Conservation (phyloP, 164 flowering plant species). For the Kingdonia uniflora region DNA sequence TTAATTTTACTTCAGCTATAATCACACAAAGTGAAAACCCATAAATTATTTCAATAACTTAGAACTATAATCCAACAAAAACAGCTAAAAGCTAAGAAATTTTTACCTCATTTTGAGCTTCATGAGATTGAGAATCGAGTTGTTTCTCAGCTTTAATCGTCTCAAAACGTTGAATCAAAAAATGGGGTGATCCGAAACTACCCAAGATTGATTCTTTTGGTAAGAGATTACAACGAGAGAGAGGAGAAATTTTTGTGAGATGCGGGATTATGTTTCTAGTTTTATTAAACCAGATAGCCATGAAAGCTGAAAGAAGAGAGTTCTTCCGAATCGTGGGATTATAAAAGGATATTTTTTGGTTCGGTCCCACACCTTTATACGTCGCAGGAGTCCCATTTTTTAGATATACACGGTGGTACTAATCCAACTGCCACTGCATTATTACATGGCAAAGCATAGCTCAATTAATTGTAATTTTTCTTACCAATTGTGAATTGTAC, state of each 20-base stretch:
- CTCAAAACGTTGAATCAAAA: slow-evolving; percentile 26
- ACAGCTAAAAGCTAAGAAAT: neutral
- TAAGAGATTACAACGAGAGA: too few relatives aligned
- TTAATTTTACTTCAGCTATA: neutral
- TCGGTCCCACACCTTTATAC: too few relatives aligned
- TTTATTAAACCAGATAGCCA: slow-evolving; percentile 17
- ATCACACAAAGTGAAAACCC: neutral
- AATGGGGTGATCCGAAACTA: slow-evolving; percentile 13
- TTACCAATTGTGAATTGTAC: too few relatives aligned
- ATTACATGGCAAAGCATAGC: too few relatives aligned
- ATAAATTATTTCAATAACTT: neutral
- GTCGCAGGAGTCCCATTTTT: too few relatives aligned
- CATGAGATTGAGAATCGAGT: slow-evolving; percentile 5
- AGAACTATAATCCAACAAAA: neutral
- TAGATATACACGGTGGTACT: too few relatives aligned
- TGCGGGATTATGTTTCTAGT: slow-evolving; percentile 2
- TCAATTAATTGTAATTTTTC: too few relatives aligned
- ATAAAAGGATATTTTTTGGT: too few relatives aligned
- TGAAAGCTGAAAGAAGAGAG: slow-evolving; percentile 3
- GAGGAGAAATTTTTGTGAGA: slow-evolving; percentile 6
- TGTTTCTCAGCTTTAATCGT: slow-evolving; percentile 24
- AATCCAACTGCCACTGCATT: too few relatives aligned
- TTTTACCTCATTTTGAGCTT: slow-evolving; percentile 23
- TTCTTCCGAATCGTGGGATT: too few relatives aligned
- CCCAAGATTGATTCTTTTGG: neutral